Conservation (phyloP, 306 rosid species). For the Sechiopsis laciniata region DNA sequence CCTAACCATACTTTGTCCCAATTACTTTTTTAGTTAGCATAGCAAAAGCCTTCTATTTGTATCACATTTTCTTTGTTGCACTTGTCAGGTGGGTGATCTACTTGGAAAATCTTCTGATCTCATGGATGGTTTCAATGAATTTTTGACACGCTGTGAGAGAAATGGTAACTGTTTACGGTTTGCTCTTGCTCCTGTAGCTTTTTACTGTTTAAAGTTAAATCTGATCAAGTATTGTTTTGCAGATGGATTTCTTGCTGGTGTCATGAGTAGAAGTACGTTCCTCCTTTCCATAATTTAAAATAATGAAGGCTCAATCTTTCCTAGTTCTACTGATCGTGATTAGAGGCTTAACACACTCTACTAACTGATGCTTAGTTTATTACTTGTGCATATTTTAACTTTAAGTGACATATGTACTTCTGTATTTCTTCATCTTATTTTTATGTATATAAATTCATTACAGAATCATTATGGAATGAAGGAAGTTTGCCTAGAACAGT, state of each 20-base stretch:
- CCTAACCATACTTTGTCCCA: not conserved
- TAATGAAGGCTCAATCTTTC: too few species aligned
- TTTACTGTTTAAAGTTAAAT: constrained; percentile 23
- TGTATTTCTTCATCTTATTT: constrained; percentile 9
- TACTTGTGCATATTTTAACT: not conserved
- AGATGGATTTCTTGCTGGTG: constrained; percentile 97
- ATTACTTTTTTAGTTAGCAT: not conserved
- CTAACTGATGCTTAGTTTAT: not conserved
- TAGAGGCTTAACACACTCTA: too few species aligned
- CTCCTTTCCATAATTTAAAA: too few species aligned
- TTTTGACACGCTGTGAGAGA: constrained; percentile 81
- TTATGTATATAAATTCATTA: constrained; percentile 19
- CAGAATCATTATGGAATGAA: constrained; percentile 81
- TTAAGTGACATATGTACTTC: constrained; percentile 7
- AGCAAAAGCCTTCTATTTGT: constrained; percentile 19
- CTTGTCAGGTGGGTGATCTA: constrained; percentile 69
- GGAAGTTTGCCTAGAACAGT: constrained; percentile 55
- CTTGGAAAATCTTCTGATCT: constrained; percentile 80
- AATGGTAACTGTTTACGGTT: constrained; percentile 57
- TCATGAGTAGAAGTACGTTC: constrained; percentile 65
- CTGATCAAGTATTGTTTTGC: constrained; percentile 50
- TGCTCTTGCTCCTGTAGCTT: constrained; percentile 25
- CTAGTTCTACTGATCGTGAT: too few species aligned
- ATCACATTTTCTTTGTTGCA: constrained; percentile 7
- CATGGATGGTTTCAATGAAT: constrained; percentile 83